Percentiles rank a stretch among this genome's conserved stretches.
phyloP scores from a whole-genome alignment of 2,329 filamentous ascomycete genomes.

The Penicillium aurantiogriseum region DNA sequence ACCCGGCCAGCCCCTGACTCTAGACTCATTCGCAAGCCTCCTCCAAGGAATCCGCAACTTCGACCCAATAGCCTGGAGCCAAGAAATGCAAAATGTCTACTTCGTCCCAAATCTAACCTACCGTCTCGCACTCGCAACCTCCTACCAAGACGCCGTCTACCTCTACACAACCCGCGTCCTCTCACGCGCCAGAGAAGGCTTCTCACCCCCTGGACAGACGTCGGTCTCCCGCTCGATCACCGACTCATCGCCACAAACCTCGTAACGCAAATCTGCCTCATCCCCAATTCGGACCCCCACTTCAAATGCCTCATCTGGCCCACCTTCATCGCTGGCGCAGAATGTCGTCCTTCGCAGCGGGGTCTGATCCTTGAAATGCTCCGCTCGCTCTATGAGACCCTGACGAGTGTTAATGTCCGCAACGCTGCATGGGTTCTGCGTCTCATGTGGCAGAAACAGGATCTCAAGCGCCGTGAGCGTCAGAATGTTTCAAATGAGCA shows the following conservation, averaged over 20 bases:
- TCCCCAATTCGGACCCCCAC: conserved; percentile 37
- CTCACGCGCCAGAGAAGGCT: conserved; percentile 30
- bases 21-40: conserved; percentile 33
- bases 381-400: conserved; percentile 34
- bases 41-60: conserved; percentile 41
- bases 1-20: conserved; percentile 27
- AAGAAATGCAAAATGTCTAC: conserved; percentile 38
- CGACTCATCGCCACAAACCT: conserved; percentile 31
- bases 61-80: conserved; percentile 38
- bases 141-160: conserved; percentile 42
- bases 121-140: conserved; percentile 49
- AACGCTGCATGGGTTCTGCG: conserved; percentile 43
- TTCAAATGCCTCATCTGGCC: conserved; percentile 48
- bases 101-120: conserved; percentile 50
- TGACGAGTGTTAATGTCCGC: conserved; percentile 41
- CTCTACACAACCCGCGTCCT: conserved; percentile 42
- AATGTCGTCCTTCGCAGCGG: conserved; percentile 36
- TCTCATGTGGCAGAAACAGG: conserved; percentile 43
- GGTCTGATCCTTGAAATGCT: conserved; percentile 35
- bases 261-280: conserved; percentile 37
- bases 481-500: not conserved
- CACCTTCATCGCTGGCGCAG: conserved; percentile 45
- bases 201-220: conserved; percentile 23
- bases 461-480: conserved; percentile 28
- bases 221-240: conserved; percentile 33